phyloP scores from a whole-genome alignment of 208 protist species.

The Endotrypanum monterogeii region DNA sequence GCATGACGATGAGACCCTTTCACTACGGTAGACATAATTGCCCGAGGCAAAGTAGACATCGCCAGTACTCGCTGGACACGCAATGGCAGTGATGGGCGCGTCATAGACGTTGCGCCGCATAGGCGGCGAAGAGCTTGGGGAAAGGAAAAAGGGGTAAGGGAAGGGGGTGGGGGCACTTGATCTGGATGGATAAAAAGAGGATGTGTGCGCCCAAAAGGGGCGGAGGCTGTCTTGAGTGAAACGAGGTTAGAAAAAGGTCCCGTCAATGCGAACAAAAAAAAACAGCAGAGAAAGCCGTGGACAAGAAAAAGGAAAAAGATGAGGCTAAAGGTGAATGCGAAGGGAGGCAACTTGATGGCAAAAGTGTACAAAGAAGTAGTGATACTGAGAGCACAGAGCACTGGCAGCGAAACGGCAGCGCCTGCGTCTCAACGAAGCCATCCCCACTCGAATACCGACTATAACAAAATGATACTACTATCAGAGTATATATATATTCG shows the following conservation, averaged over 20 bases:
- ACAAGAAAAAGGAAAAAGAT: not conserved
- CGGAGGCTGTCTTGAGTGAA: not conserved
- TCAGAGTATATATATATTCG: no score
- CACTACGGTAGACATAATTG: slow-evolving; percentile 33
- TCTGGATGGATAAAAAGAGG: not conserved
- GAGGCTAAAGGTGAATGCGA: no score
- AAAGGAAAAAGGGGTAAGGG: not conserved
- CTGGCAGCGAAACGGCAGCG: no score
- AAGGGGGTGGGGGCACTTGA: not conserved
- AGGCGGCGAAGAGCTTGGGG: no score
- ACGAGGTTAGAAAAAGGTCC: not conserved
- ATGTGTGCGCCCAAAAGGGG: not conserved
- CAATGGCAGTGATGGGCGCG: slow-evolving; percentile 46
- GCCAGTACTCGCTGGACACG: not conserved
- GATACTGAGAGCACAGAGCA: no score
- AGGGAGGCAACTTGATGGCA: no score
- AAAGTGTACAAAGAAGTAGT: no score
- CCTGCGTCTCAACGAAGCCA: no score
- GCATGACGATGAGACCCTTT: not conserved
- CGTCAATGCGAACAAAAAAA: not conserved
- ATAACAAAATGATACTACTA: no score
- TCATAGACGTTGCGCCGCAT: slow-evolving; percentile 14
- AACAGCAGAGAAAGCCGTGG: no score
- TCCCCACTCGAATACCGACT: no score
- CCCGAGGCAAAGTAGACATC: slow-evolving; percentile 43